Evolutionary conservation across 306 rosid genomes (phyloP).

Genomic region (Hylodesmum podocarpum): DNA sequence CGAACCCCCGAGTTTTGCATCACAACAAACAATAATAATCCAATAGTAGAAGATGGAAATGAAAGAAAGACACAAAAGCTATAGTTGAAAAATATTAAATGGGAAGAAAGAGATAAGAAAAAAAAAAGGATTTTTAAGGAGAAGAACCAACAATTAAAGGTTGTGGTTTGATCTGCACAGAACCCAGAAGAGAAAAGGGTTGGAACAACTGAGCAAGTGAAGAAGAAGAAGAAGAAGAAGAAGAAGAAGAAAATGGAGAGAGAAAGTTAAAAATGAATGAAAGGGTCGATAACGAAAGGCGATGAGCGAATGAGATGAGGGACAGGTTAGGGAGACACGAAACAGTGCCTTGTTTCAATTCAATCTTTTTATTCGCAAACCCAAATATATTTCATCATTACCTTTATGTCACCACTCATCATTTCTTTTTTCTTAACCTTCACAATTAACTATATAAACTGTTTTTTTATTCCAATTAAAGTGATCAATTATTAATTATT

Average conservation of each 20-base stretch:
- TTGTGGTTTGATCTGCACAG: constrained; percentile 27
- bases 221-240: background rate
- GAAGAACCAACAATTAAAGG: constrained; percentile 2
- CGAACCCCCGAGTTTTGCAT: background rate
- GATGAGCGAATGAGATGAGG: constrained; percentile 34
- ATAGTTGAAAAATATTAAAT: background rate
- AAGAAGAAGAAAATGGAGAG: background rate
- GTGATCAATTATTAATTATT: background rate
- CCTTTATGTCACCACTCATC: background rate
- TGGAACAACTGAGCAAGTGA: background rate
- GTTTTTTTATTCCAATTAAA: background rate
- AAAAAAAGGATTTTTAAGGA: background rate
- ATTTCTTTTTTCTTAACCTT: background rate
- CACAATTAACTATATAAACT: background rate
- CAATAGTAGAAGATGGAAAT: background rate
- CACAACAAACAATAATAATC: background rate
- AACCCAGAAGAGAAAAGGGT: background rate
- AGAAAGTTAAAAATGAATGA: background rate
- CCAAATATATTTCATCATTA: constrained; percentile 21
- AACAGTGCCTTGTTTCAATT: constrained; percentile 21
- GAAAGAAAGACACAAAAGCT: background rate
- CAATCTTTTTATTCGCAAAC: constrained; percentile 22
- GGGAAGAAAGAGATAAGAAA: background rate
- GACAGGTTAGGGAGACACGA: constrained; percentile 2
- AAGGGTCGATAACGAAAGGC: background rate